Evolutionary conservation across 2,329 filamentous ascomycete genomes (phyloP), one percentile per base, ranked within the genome.

Genomic region (Trichoderma atrobrunneum): DNA sequence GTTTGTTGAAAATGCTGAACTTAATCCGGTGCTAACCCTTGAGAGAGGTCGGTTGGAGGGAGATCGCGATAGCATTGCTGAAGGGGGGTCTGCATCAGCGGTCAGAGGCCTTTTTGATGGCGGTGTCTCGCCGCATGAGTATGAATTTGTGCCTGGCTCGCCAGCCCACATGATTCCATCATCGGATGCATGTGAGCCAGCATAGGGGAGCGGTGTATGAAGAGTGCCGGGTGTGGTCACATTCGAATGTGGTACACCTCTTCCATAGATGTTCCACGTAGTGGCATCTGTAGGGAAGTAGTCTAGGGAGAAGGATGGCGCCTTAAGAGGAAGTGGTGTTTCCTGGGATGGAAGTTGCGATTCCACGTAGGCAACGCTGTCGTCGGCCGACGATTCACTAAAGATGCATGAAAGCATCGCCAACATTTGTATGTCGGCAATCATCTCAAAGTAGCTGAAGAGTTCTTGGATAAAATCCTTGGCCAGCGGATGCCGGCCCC

Each of bases 371-470:
- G 88, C 87, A 28, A 89, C 83, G 63, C 85, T 84, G 72, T 89
- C 85, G 57, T 87, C 84, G 0, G 86, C 82, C 14, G 86, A 84
- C 0, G 89, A 85, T 65, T 92, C 89, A 75, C 87, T 89, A 77
- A 92, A 92, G 72, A 92, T 87, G 78, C 90, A 92, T 1, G 90
- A 90, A 32, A 92, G 84, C 89, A 92, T 92, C 10, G 90, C 90
- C 68, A 92, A 78, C 90, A 92, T 92, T 78, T 92, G 90, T 14
- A 91, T 81, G 73, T 92, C 90, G 7, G 87, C 89, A 34, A 86
- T 83, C 67, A 81, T 84, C 78, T 92, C 90, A 76, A 88, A 92
- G 77, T 92, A 85, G 30, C 85, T 81, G 75, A 92, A 90, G n/a
- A 92, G 81, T 71, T 90, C 86, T 73, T 83, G 80, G 70, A 92